Base-by-base conservation (phyloP, 1,284 basidiomycete species). In the Rhodotorula sp. region DNA sequence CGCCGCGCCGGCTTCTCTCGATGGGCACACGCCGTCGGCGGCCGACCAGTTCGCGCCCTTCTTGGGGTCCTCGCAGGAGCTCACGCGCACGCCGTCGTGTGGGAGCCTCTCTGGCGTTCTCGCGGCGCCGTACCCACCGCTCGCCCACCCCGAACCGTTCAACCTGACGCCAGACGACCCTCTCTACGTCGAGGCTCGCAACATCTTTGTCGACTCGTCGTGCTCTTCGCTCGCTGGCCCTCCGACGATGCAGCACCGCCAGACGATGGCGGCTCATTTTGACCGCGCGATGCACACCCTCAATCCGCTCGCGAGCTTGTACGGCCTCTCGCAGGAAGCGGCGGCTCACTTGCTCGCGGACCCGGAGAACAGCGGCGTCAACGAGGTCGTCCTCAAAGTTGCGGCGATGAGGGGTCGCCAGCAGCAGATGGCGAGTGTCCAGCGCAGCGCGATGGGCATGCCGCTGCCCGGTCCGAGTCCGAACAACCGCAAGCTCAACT, bases 401-500 rank as follows among this genome's bases (percentile, higher is more conserved):
- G 71, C 70, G 12, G 62, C 65, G 49, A 72, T 72, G 65, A 51
- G 68, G 26, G 71, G 67, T 8, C 54, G 67, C 48, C 71, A 72
- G 60, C 58, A 71, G 49, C 69, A 71, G 56, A 62, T 71, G 60
- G 62, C 66, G 37, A 67, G 60, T 17, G 64, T 60, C 8, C 66
- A 73, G 67, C 51, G 57, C 45, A 63, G 64, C 30, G 66, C 64
- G 24, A 64, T 57, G 60, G 68, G 70, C 48, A 33, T 56, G 22
- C 24, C 55, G 29, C 29, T 72, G 3, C 71, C 71, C n/a, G 91
- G 91, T 0, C 91, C 91, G 14, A 91, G 89, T 71, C 88, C 90
- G 6, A 93, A 91, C 81, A 94, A 93, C 78, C 85, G 90, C 75
- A 95, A 95, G 82, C 81, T 91, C 46, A 90, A 89, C 30, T 79